Conservation (phyloP, 2,329 filamentous ascomycete genomes). For the Sarocladium strictum region DNA sequence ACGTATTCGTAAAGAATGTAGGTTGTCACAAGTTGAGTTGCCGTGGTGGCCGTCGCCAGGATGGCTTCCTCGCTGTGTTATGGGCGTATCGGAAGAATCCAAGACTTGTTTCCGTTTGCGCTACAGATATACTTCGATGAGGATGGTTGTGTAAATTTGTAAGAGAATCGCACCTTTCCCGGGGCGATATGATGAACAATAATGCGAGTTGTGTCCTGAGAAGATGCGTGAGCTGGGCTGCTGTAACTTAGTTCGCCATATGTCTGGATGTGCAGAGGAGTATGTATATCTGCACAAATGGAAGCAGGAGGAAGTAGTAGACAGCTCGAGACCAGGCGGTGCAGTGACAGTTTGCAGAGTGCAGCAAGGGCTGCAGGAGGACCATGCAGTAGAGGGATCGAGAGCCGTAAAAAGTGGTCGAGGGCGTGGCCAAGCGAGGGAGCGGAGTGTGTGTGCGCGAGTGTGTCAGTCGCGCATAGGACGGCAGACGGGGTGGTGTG, state of each 20-base stretch:
- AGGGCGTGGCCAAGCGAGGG: background rate
- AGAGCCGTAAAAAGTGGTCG: background rate
- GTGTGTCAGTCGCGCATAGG: background rate
- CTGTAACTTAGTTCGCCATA: background rate
- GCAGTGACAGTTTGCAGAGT: background rate
- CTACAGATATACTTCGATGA: no score
- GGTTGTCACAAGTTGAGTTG: no score
- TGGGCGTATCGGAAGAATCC: background rate
- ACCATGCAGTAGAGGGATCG: background rate
- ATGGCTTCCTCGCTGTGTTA: background rate
- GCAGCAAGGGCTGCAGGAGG: background rate
- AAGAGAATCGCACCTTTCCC: no score
- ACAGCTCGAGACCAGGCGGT: constrained; percentile 7
- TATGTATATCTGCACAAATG: background rate
- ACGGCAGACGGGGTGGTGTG: constrained; percentile 4
- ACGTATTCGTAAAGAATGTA: background rate
- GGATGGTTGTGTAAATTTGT: no score
- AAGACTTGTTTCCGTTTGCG: no score
- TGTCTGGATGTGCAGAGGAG: background rate
- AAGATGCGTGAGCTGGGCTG: background rate
- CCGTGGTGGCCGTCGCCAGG: background rate
- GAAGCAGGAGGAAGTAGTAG: background rate
- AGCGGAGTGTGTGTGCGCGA: background rate
- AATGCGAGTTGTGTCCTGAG: background rate
- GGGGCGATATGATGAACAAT: no score